Evolutionary conservation across 306 rosid genomes (phyloP), one percentile per base, ranked within the genome.

Genomic region (Oemleria cerasiformis): DNA sequence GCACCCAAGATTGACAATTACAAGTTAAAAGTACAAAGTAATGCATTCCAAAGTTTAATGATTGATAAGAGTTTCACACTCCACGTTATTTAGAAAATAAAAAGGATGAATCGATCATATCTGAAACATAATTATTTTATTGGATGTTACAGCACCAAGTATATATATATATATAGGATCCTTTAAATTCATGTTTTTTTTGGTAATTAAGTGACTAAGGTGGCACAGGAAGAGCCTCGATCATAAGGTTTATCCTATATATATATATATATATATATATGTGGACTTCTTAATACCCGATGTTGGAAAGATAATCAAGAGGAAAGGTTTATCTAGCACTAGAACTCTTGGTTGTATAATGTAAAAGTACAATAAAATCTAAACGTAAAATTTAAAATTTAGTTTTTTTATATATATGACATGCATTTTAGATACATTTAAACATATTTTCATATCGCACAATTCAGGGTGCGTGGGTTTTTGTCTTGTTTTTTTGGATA

Each of bases 141-240:
- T 42, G 23, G 43, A 66, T 66, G 57, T 47, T 15, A 66, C 41
- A 9, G 21, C 70, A 44, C 20, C 54, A 65, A 65, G 70, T 44
- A 2, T 30, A 30, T 30, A 30, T 30, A 30, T 30, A 30, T 2
- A 30, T 4, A 30, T 30, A 17, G 57, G 25, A 53, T 53, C 10
- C 57, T 49, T 14, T 49, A 12, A 5, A 19, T 49, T 30, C 55
- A 16, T 2, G 9, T 5, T 49, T 2, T 1, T 49, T 49, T 2
- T 30, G 2, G 20, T 49, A 49, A 49, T 49, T 4, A 16, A 49
- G 54, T 16, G 54, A n/a, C 10, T 23, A 56, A 21, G 16, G 38
- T 23, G 7, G 61, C 61, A 23, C 61, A 21, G n/a, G 58, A 19
- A 53, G 58, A 53, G 58, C 58, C 58, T 14, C 57, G 8, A 23